phyloP scores from a whole-genome alignment of 352 stramenopile genomes.

The Phytophthora citricola region DNA sequence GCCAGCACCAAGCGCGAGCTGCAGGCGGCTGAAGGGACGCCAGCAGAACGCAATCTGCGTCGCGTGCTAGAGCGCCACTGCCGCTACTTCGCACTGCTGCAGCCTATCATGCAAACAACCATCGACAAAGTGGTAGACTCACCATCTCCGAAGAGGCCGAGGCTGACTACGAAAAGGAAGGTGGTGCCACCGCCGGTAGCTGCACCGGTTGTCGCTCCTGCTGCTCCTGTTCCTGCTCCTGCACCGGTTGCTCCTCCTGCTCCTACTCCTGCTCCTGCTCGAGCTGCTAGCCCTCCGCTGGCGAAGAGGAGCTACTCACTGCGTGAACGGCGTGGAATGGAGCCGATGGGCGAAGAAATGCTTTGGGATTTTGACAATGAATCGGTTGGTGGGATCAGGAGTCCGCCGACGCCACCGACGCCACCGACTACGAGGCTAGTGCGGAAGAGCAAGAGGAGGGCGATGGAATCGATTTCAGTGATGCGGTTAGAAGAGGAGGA shows the following conservation, averaged over 20 bases:
- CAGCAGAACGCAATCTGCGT: slow-evolving; percentile 31
- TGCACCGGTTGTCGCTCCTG: slow-evolving; percentile 1
- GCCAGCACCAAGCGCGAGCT: slow-evolving; percentile 33
- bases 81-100: slow-evolving; percentile 42
- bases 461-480: slow-evolving; percentile 30
- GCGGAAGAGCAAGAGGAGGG: slow-evolving; percentile 31
- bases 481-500: slow-evolving; percentile 27
- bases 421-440: slow-evolving; percentile 16
- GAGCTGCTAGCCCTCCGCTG: slow-evolving; percentile 17
- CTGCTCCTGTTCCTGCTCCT: slow-evolving; percentile 5
- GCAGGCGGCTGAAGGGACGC: slow-evolving; percentile 21
- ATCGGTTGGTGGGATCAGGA: slow-evolving; percentile 13
- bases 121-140: slow-evolving; percentile 12
- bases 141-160: slow-evolving; percentile 33
- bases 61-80: slow-evolving; percentile 36
- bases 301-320: slow-evolving; percentile 16
- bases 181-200: not conserved
- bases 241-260: slow-evolving; percentile 4
- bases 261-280: slow-evolving; percentile 14
- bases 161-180: slow-evolving; percentile 37
- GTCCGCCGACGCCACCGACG: slow-evolving; percentile 26
- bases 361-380: slow-evolving; percentile 34
- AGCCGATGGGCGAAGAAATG: slow-evolving; percentile 9
- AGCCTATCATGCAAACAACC: slow-evolving; percentile 39
- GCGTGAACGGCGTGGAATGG: slow-evolving; percentile 15